Percentiles rank a stretch among this genome's conserved stretches.
Conservation (phyloP, 1,139 yeast genomes). For the Candida frijolesensis region DNA sequence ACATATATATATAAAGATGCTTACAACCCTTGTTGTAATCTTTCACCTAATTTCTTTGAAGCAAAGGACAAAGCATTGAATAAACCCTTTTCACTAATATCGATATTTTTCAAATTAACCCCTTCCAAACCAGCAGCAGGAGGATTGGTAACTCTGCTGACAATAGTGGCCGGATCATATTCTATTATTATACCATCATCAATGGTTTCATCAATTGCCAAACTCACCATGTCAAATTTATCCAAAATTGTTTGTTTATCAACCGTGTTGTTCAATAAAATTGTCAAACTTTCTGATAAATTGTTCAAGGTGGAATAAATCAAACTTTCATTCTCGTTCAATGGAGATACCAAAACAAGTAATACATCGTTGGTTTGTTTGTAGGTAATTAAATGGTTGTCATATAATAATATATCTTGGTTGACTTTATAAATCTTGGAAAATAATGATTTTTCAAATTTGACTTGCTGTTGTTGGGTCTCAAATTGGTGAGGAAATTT, state of each 20-base stretch:
- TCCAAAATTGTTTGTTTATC: constrained; percentile 82
- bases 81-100: constrained; percentile 84
- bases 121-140: constrained; percentile 48
- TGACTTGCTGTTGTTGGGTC: constrained; percentile 63
- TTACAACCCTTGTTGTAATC: constrained; percentile 75
- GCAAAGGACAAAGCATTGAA: constrained; percentile 91
- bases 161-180: constrained; percentile 84
- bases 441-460: constrained; percentile 75
- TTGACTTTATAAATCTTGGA: constrained; percentile 77
- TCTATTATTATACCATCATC: constrained; percentile 93
- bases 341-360: constrained; percentile 67
- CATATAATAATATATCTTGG: constrained; percentile 79
- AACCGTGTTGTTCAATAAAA: constrained; percentile 70
- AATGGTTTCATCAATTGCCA: constrained; percentile 88
- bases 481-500: constrained; percentile 27
- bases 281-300: constrained; percentile 77
- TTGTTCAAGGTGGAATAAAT: constrained; percentile 78
- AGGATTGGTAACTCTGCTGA: constrained; percentile 84
- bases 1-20: neutral
- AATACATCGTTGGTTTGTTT: constrained; percentile 82
- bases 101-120: constrained; percentile 66
- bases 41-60: constrained; percentile 80
- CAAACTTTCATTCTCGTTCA: constrained; percentile 85
- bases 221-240: constrained; percentile 80
- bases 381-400: constrained; percentile 76